Evolutionary conservation across 495 filamentous ascomycete species (phyloP).

Genomic region (Annulohypoxylon stygium): DNA sequence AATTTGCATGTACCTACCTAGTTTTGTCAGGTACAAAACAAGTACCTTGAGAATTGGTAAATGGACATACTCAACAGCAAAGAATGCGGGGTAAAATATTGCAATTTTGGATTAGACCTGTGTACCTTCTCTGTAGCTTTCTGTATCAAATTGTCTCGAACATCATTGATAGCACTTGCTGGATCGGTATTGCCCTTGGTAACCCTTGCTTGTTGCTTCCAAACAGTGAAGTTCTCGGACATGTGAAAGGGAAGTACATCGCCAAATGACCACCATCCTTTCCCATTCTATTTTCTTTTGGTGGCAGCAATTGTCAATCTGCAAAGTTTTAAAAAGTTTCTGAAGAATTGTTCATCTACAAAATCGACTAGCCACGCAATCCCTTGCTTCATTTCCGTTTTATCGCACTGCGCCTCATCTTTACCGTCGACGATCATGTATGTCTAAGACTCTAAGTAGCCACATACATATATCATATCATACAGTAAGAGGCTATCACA

Average conservation of each 20-base stretch:
- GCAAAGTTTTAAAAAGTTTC: not conserved
- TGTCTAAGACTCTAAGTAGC: not conserved
- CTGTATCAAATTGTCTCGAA: not conserved
- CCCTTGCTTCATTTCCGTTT: slow-evolving; percentile 1
- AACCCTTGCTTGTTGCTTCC: slow-evolving; percentile 9
- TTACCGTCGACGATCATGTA: slow-evolving; percentile 5
- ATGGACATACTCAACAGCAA: not conserved
- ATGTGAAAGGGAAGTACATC: slow-evolving; percentile 29
- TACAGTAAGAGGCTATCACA: not conserved
- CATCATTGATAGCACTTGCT: not conserved
- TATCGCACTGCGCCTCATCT: slow-evolving; percentile 22
- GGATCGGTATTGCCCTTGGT: not conserved
- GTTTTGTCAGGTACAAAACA: slow-evolving; percentile 15
- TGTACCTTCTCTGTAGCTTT: slow-evolving; percentile 19
- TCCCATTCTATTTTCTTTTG: not conserved
- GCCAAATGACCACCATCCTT: slow-evolving; percentile 19
- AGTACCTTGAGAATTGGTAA: slow-evolving; percentile 2
- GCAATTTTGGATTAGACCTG: not conserved
- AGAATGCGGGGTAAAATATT: slow-evolving; percentile 25
- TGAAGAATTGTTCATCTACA: not conserved
- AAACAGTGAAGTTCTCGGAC: not conserved
- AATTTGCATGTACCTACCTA: not conserved
- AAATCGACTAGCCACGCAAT: slow-evolving; percentile 18
- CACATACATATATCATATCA: slow-evolving; percentile 5
- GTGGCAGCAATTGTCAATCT: not conserved